Conservation (phyloP, 805 yeast genomes). For the Candida taoyuanica region DNA sequence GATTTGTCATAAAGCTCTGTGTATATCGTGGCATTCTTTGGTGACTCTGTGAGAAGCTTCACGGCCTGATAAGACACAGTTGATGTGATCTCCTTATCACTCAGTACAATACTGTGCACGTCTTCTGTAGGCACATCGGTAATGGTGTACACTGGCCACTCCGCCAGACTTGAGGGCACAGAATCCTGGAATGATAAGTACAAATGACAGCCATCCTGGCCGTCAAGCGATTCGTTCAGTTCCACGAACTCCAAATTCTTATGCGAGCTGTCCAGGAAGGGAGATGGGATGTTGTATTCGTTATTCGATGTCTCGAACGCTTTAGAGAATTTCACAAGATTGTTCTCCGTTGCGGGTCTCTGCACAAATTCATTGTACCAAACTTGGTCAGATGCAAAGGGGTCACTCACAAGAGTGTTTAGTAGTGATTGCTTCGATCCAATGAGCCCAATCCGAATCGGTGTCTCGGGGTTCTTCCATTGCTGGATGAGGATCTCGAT, state of each 20-base stretch:
- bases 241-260: conserved; percentile 27
- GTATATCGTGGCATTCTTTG: conserved; percentile 26
- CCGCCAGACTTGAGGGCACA: conserved; percentile 8
- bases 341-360: conserved; percentile 4
- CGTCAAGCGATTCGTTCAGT: conserved; percentile 8
- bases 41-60: conserved; percentile 25
- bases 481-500: conserved; percentile 20
- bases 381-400: conserved; percentile 28
- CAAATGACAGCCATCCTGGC: conserved; percentile 28
- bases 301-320: conserved; percentile 17
- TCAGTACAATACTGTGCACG: conserved; percentile 11
- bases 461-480: conserved; percentile 12
- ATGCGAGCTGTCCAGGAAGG: conserved; percentile 13
- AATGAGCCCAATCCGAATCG: conserved; percentile 29
- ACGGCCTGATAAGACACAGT: conserved; percentile 21
- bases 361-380: conserved; percentile 25
- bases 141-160: conserved; percentile 22
- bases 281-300: conserved; percentile 28
- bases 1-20: conserved; percentile 23
- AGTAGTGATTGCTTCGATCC: conserved; percentile 23
- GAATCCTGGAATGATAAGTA: conserved; percentile 24
- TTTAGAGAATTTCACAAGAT: conserved; percentile 22
- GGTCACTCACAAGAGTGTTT: conserved; percentile 29
- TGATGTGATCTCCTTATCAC: conserved; percentile 26
- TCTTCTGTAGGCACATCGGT: conserved; percentile 11